Base-by-base conservation (phyloP, 2,329 filamentous ascomycete species). In the Metarhizium anisopliae region DNA sequence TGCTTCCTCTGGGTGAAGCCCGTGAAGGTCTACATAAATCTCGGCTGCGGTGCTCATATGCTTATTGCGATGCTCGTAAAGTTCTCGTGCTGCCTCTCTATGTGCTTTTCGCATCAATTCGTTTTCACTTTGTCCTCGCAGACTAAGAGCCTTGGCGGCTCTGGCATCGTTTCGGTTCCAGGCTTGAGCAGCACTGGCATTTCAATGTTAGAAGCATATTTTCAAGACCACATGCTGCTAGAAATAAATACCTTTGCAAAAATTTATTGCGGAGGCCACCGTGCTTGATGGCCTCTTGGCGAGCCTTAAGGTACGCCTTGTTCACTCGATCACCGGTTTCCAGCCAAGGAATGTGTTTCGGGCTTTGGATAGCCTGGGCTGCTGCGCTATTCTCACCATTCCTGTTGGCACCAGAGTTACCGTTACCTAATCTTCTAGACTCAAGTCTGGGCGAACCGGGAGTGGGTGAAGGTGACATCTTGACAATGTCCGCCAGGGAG, bases 161-260 rank as follows among this genome's bases (percentile, higher is more conserved):
- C 94, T 86, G 45, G 94, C 93, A 70, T 99, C 94, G 66, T 96
- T 97, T 56, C 94, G 88, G 69, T 97, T 96, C 93, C 94, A 99
- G 25, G 94, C 94, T 79, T 97, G 93, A 8, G 93, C 93, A 62
- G 94, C 94, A 70, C 92, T 95, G 60, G 7, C 29, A 35, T 45
- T 18, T 32, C 10, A 40, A 16, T 49, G 51, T 55, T 42, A 51
- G 30, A 50, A 47, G 40, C 10, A 18, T 25, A 42, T 16, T 14
- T 13, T 6, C 10, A 42, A 42, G 14, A 42, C 6, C n/a, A 25
- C 40, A 42, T 42, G n/a, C n/a, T 16, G 40, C 29, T 8, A 29
- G 11, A 3, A 40, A 29, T 3, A 74, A 64, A 10, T 74, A 93
- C 90, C 90, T 96, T 72, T 96, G 93, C 55, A 99, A 74, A 65